Evolutionary conservation across 192 early-diverging fungal species (phyloP), one percentile per base, ranked within the genome.

Genomic region (Coemansia sp.): DNA sequence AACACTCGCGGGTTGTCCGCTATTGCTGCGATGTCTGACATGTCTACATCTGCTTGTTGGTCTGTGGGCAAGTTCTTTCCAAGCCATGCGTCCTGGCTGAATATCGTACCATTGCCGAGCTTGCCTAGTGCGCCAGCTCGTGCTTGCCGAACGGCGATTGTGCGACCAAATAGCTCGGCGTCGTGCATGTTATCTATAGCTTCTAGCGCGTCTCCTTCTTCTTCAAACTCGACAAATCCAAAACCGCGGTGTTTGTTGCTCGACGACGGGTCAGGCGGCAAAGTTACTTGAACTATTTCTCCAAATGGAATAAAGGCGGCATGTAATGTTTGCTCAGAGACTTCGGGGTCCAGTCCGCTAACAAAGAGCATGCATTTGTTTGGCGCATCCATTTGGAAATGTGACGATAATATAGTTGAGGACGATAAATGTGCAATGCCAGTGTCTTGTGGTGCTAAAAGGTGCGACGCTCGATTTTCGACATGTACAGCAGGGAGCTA

Each of bases 271-370:
- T 97, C 94, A 10, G 86, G 83, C 3, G 96, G 94, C 45, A 99
- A 84, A 46, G 94, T 90, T 19, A 98, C 87, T 56, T 89, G 87
- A 13, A 93, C 87, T 67, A 99, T 92, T 45, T 98, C 95, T 59
- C 97, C 97, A 86, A 99, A 99, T 0, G 97, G 95, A 42, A 98
- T 85, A 77, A 99, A 98, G 0, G 94, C 94, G 0, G 93, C 88
- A 37, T 92, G 89, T 11, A 99, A 83, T 0, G 89, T 88, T 53
- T 91, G 72, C 21, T 92, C 88, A 6, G 89, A 91, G 16, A 96
- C 93, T 64, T 92, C 81, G 42, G 89, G 77, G 40, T 93, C 92
- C 31, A 99, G 81, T 4, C 95, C 95, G 72, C 92, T 84, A 29
- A 84, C 78, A 74, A 84, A 84, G 21, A 84, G 41, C 36, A 75